Evolutionary conservation across 306 rosid species (phyloP).

Genomic region (Parietaria judaica): DNA sequence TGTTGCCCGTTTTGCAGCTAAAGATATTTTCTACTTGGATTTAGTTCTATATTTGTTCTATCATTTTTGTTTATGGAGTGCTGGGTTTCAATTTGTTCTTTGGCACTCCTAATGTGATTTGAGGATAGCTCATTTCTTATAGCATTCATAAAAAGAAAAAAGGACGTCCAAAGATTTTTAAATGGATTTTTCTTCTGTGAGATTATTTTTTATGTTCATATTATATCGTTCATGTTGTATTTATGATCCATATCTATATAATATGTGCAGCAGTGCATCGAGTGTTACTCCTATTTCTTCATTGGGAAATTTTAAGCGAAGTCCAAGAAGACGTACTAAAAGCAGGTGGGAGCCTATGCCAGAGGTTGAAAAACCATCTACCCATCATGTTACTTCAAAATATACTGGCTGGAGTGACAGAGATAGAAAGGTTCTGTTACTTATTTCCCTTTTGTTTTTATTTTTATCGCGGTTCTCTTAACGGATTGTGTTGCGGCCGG

Average conservation of each 20-base stretch:
- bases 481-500: no score
- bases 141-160: no score
- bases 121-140: no score
- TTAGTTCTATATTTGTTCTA: neutral
- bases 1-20: neutral
- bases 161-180: no score
- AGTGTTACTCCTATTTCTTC: conserved; percentile 32
- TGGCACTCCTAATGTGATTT: no score
- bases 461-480: neutral
- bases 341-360: conserved; percentile 98
- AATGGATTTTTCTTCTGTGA: no score
- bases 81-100: no score
- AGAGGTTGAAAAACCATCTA: conserved; percentile 43
- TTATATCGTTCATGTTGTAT: no score
- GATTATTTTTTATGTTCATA: no score
- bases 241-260: conserved; percentile 2
- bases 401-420: conserved; percentile 60
- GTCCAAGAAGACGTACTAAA: conserved; percentile 71
- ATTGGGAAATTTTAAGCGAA: conserved; percentile 56
- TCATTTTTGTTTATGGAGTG: neutral
- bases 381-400: conserved; percentile 33
- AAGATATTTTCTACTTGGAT: neutral
- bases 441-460: neutral
- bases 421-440: conserved; percentile 64
- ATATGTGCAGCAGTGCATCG: conserved; percentile 40